These are phyloP conservation scores for Cutaneotrichosporon spelunceum DNA, from an alignment of 1,284 basidiomycete species.

Conservation along the genomic window DNA sequence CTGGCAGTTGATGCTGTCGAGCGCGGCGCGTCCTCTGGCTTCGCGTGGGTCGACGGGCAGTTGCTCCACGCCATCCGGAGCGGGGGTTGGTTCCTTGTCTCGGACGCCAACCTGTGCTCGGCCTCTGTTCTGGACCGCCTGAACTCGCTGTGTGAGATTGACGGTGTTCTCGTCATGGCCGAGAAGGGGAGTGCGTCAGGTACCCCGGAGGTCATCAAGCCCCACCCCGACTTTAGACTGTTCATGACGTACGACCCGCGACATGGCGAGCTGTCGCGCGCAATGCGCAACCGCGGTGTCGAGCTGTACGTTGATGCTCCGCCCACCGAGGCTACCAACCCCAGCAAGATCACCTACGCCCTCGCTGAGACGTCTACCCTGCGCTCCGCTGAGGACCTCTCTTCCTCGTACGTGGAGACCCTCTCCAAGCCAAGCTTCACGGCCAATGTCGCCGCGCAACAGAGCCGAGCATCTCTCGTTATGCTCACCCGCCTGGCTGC, in stretches of 20 bases:
- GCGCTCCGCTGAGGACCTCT: constrained; percentile 10
- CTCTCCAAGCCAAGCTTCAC: constrained; percentile 9
- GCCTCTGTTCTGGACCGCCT: constrained; percentile 94
- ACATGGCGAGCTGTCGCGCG: constrained; percentile 89
- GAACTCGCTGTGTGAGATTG: constrained; percentile 90
- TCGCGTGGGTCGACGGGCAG: constrained; percentile 97
- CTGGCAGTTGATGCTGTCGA: constrained; percentile 18
- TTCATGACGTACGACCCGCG: constrained; percentile 93
- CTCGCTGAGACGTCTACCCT: constrained; percentile 16
- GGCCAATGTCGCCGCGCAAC: constrained; percentile 16
- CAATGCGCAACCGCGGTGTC: constrained; percentile 96
- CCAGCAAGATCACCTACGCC: constrained; percentile 8
- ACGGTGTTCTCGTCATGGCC: constrained; percentile 76
- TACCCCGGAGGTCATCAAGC: constrained; percentile 66
- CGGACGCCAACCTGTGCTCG: constrained; percentile 91
- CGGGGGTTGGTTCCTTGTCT: constrained; percentile 87
- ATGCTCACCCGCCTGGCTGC: constrained; percentile 6
- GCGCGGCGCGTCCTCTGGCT: constrained; percentile 58
- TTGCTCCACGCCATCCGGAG: constrained; percentile 78
- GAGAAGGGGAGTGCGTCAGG: constrained; percentile 80
- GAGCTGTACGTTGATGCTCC: constrained; percentile 60
- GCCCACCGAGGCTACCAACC: neutral
- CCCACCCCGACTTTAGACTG: constrained; percentile 85
- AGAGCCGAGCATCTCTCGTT: constrained; percentile 14
- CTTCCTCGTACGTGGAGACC: neutral